Conservation (phyloP, 2,329 filamentous ascomycete species). For the Chaetomium strumarium region DNA sequence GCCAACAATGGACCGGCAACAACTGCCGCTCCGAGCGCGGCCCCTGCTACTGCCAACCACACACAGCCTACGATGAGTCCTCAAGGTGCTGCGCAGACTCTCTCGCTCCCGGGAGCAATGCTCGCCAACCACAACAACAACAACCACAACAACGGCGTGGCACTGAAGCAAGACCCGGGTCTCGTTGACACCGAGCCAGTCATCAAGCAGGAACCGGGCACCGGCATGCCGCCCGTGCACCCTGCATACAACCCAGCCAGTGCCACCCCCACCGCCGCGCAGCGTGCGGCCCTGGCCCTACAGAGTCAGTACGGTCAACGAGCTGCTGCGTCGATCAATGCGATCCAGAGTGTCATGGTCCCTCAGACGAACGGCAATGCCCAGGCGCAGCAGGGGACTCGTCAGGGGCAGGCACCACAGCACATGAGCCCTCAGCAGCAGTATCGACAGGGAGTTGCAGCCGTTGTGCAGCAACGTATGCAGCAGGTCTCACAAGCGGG, state of each 20-base stretch:
- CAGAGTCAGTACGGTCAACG: slow-evolving; percentile 56
- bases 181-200: slow-evolving; percentile 39
- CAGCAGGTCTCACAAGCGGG: slow-evolving; percentile 29
- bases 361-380: slow-evolving; percentile 5
- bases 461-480: slow-evolving; percentile 30
- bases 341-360: slow-evolving; percentile 45
- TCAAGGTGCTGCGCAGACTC: slow-evolving; percentile 26
- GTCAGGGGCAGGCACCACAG: slow-evolving; percentile 26
- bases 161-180: slow-evolving; percentile 23
- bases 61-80: slow-evolving; percentile 34
- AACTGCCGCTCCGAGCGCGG: slow-evolving; percentile 19
- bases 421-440: slow-evolving; percentile 29
- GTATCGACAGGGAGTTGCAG: slow-evolving; percentile 32
- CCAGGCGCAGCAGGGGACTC: slow-evolving; percentile 18
- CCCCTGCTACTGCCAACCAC: slow-evolving; percentile 26
- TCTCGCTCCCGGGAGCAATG: slow-evolving; percentile 27
- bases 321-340: slow-evolving; percentile 61
- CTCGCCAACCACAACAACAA: slow-evolving; percentile 27
- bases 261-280: slow-evolving; percentile 38
- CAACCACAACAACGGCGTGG: slow-evolving; percentile 31
- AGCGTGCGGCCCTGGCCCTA: slow-evolving; percentile 51
- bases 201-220: slow-evolving; percentile 44
- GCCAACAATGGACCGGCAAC: slow-evolving; percentile 29
- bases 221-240: slow-evolving; percentile 27
- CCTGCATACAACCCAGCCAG: slow-evolving; percentile 33